Evolutionary conservation across 2,329 filamentous ascomycete species (phyloP).

Genomic region (Colletotrichum salicis): DNA sequence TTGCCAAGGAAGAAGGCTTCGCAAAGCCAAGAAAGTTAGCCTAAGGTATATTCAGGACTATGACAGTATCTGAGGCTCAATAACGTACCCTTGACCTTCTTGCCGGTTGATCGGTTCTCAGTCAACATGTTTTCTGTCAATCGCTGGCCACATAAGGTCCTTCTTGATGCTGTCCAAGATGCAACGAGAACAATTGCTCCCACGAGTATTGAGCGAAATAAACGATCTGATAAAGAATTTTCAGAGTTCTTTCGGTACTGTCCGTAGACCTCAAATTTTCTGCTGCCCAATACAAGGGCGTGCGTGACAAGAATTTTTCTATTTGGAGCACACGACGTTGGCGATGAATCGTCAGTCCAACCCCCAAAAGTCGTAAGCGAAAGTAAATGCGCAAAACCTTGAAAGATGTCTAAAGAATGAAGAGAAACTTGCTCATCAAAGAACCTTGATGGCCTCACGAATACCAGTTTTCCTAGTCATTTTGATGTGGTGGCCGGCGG

Average conservation of each 20-base stretch:
- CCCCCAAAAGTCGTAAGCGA: neutral
- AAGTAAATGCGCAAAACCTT: neutral
- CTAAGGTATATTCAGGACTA: no score
- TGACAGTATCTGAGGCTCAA: neutral
- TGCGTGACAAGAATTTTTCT: neutral
- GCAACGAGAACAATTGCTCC: neutral
- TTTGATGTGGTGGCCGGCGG: neutral
- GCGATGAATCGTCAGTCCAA: neutral
- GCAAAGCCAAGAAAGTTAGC: neutral
- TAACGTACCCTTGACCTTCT: constrained; percentile 16
- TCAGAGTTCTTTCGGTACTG: neutral
- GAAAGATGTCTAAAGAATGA: neutral
- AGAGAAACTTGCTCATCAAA: neutral
- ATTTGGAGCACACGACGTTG: neutral
- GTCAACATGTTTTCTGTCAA: neutral
- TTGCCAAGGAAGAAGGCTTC: constrained; percentile 36
- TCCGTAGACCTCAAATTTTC: neutral
- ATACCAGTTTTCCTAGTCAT: neutral
- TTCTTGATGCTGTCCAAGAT: neutral
- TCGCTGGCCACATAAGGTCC: neutral
- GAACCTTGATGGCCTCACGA: constrained; percentile 8
- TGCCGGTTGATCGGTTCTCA: neutral
- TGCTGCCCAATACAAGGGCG: neutral
- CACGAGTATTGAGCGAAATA: neutral
- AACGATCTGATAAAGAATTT: neutral